Conservation (phyloP, 1,284 basidiomycete species). For the Cryptococcus jaspeensis region DNA sequence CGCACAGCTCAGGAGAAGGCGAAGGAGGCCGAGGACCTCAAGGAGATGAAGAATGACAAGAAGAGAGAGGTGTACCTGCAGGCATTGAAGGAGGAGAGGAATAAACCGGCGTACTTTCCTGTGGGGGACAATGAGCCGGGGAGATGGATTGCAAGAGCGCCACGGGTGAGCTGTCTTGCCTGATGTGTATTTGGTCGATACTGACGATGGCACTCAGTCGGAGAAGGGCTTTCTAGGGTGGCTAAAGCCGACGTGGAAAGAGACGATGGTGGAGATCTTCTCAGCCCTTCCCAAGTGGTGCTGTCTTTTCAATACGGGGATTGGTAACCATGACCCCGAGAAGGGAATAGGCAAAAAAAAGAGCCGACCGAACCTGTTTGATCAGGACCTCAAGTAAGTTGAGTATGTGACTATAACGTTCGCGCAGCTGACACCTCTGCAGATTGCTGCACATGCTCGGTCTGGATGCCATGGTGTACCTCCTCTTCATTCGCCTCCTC, state of each 20-base stretch:
- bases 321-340: not conserved
- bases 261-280: conserved; percentile 14
- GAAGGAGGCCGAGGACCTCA: not conserved
- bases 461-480: conserved; percentile 85
- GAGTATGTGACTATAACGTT: not conserved
- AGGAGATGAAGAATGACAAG: conserved; percentile 3
- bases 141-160: conserved; percentile 14
- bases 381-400: conserved; percentile 16
- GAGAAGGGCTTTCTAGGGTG: conserved; percentile 16
- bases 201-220: conserved; percentile 2
- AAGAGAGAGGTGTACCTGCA: not conserved
- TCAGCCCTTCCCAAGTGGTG: conserved; percentile 5
- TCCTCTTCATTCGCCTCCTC: conserved; percentile 84
- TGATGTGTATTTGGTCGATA: not conserved
- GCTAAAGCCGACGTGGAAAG: conserved; percentile 15
- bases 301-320: not conserved
- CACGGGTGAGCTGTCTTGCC: conserved; percentile 8
- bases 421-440: not conserved
- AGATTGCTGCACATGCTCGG: conserved; percentile 39
- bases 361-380: conserved; percentile 1
- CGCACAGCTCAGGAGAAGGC: conserved; percentile 3
- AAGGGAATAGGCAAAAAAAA: not conserved
- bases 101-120: conserved; percentile 16
- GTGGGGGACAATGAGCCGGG: conserved; percentile 9
- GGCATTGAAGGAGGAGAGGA: conserved; percentile 1